Base-by-base conservation (phyloP, 768 basidiomycete genomes). In the Phaffia tasmanica region DNA sequence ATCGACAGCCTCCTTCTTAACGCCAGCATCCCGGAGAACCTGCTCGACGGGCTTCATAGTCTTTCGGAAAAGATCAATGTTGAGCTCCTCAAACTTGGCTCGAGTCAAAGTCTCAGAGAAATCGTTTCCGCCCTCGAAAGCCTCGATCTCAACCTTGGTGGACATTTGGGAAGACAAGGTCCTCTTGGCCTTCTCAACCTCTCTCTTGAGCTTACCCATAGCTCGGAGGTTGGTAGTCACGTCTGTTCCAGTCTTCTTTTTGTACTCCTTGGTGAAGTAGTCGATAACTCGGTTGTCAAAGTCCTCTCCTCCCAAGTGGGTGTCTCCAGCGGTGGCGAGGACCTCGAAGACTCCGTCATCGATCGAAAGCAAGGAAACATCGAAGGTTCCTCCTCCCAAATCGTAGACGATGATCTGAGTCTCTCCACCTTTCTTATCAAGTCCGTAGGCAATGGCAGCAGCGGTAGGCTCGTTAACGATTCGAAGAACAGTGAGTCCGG, bases 21-120 rank as follows among this genome's bases (percentile, higher is more conserved):
- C 86, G 72, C 87, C 87, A 70, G 94, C 88, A 74, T 98, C 94
- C 85, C 95, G 95, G 73, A 98, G 81, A 25, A 98, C 94, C 78
- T 97, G 94, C 78, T 97, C 93, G 69, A 98, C 94, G 70, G 94
- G 94, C 81, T 93, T 93, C 89, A 98, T 90, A 46, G 94, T 99
- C 84, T 94, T 94, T 74, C 94, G 83, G 88, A 99, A 99, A 62
- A 98, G 84, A 74, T 99, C 94, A 81, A 95, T 87, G 84, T 94
- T 95, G 71, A 97, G 82, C 78, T 98, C 93, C 78, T 98, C 94
- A 76, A 99, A 98, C 80, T 95, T 98, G 80, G 94, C 94, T 63
- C 94, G 85, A 62, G 94, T 98, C 42, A 98, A 84, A 7, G 89
- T 89, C 82, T 97, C 94, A 46, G 91, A 88, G 74, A 97, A 90